Evolutionary conservation across 305 asterid genomes (phyloP), one percentile per base, ranked within the genome.

Genomic region (Fraxinus dipetala): DNA sequence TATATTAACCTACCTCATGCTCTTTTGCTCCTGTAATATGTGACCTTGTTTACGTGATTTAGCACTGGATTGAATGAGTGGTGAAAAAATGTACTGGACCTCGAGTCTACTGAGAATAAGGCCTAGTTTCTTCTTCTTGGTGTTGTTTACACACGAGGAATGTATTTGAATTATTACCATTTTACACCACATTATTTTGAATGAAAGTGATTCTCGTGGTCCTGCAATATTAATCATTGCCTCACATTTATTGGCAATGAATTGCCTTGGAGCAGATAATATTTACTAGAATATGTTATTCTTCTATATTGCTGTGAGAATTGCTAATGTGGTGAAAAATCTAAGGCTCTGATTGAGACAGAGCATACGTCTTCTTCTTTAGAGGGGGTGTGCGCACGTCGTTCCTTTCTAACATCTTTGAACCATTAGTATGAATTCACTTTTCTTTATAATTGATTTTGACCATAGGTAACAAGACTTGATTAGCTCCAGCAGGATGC

Each of bases 1-100:
- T 85, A 81, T 80, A 54, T 80, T 83, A 82, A 77, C 72, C 76
- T 79, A 85, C 80, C 67, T 77, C 65, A 6, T 85, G 56, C 81
- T 10, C 54, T 79, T 18, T 43, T 72, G 24, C 76, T 81, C 11
- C 18, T 80, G 54, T 63, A 63, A 24, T 63, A 8, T 4, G n/a
- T 10, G 35, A 8, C 72, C 34, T 26, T 65, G 73, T 65, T 65
- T 26, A 28, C 73, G 28, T 28, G 36, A 24, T 9, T 11, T 26
- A 26, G 36, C 35, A 65, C 73, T 28, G 72, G 30, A 20, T 61
- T 61, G 72, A 20, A 20, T 51, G 69, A 59, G 26, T 59, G 69
- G 69, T 59, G 6, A 24, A 24, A 24, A 63, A 63, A 24, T 63
- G 16, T 63, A 2, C 72, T 63, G 31, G 34, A 26, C n/a, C 32